Evolutionary conservation across 73 alveolate genomes (phyloP).

Genomic region (Symbiodinium natans): DNA sequence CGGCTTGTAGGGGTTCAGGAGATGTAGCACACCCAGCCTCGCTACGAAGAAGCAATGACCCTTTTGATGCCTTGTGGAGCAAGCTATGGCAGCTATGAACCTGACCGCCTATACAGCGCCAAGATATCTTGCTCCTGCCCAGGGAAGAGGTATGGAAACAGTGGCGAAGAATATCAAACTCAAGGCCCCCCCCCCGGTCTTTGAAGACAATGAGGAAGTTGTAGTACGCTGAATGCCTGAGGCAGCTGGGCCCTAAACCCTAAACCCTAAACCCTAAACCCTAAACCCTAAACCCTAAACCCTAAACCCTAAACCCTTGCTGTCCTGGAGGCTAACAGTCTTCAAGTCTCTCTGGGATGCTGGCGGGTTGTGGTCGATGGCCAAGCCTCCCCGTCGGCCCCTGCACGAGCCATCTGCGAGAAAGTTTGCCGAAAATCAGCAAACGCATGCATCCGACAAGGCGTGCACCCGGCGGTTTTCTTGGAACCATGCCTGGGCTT

Average conservation of each 20-base stretch:
- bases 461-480: not conserved
- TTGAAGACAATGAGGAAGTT: constrained; percentile 81
- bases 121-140: constrained; percentile 77
- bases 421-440: not conserved
- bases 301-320: no score
- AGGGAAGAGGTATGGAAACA: no score
- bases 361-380: not conserved
- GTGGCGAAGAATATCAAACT: no score
- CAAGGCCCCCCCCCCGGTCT: not conserved
- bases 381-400: constrained; percentile 14
- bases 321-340: no score
- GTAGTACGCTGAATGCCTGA: constrained; percentile 65
- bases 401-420: not conserved
- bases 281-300: no score
- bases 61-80: no score
- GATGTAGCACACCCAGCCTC: constrained; percentile 81
- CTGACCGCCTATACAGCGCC: constrained; percentile 60
- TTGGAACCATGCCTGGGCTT: not conserved
- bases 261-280: no score
- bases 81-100: not conserved
- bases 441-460: no score
- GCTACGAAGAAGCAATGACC: not conserved
- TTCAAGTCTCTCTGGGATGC: not conserved
- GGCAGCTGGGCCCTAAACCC: not conserved
- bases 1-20: constrained; percentile 86